Base-by-base conservation (phyloP, 2,329 filamentous ascomycete species). In the Alternaria conjuncta region DNA sequence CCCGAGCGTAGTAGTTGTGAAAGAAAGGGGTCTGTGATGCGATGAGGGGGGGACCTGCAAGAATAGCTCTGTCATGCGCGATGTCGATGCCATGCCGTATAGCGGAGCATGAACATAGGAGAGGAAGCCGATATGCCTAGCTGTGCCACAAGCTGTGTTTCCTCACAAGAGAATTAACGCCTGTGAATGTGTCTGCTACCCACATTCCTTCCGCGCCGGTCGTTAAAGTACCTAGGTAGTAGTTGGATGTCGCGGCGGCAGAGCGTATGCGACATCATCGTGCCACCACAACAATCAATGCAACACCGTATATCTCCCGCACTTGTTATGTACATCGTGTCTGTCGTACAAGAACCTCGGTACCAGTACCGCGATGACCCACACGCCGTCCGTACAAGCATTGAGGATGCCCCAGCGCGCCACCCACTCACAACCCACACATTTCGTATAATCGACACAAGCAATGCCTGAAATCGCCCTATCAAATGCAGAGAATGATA, bases 401-500 rank as follows among this genome's bases (percentile, higher is more conserved):
- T 4, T 13, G 32, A 41, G 5, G 36, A 41, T 41, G 36, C 2
- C 2, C 4, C 36, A 5, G 5, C n/a, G 1, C 36, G 4, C 36
- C 15, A 41, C 15, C 28, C 32, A 41, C 36, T 41, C 36, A 41
- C 36, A 41, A 41, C 36, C 1, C 36, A 11, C 36, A 1, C n/a
- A 41, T 41, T 32, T 6, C 12, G 12, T 30, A 30, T 13, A 30
- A 30, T 30, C 28, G 12, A 13, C 28, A 30, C 28, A 30, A 30
- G 12, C 26, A 28, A 28, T 10, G 11, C 26, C 26, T 3, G 11
- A 26, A 26, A 26, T 11, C 26, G 1, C 5, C 28, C 28, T 30
- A 30, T 30, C 11, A 30, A 6, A 13, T 1, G 0, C 0, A 5
- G 11, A 3, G 5, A 21, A 3, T 21, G 5, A 21, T 5, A 5